These are phyloP conservation scores for Flaveria linearis DNA, from an alignment of 129 eudicot species.

Conservation along the genomic window DNA sequence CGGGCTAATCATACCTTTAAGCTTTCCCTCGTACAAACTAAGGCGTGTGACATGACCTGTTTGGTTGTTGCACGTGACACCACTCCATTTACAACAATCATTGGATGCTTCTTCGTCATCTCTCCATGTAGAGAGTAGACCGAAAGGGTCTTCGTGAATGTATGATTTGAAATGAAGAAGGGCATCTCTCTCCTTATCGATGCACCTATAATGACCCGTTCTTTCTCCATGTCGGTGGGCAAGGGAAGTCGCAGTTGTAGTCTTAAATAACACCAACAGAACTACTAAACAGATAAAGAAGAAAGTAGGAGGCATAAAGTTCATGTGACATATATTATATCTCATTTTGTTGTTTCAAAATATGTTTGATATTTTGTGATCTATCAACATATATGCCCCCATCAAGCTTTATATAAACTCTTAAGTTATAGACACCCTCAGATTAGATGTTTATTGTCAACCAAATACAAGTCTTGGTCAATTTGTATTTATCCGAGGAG, in stretches of 20 bases:
- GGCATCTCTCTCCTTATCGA: not conserved
- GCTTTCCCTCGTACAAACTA: not conserved
- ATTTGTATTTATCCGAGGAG: not conserved
- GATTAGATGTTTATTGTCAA: too few relatives aligned
- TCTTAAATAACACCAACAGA: not conserved
- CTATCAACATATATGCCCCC: not conserved
- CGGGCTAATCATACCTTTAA: slow-evolving; percentile 33
- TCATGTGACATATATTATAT: not conserved
- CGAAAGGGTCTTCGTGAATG: not conserved
- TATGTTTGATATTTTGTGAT: not conserved
- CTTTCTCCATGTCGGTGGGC: not conserved
- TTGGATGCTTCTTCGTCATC: slow-evolving; percentile 1
- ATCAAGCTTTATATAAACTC: not conserved
- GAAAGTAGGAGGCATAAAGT: not conserved
- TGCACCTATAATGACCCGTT: not conserved
- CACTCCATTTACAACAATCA: slow-evolving; percentile 13
- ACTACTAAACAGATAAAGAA: not conserved
- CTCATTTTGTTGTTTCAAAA: not conserved
- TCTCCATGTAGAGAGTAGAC: slow-evolving; percentile 27
- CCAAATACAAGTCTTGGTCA: not conserved
- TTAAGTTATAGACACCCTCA: not conserved
- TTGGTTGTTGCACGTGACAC: slow-evolving; percentile 19
- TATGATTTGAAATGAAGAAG: slow-evolving; percentile 2
- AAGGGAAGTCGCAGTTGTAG: not conserved
- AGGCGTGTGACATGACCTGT: slow-evolving; percentile 35